A percentile compares a stretch with the other conserved stretches of the same genome.
phyloP scores from a whole-genome alignment of 495 filamentous ascomycete genomes.

The Parathielavia appendiculata region DNA sequence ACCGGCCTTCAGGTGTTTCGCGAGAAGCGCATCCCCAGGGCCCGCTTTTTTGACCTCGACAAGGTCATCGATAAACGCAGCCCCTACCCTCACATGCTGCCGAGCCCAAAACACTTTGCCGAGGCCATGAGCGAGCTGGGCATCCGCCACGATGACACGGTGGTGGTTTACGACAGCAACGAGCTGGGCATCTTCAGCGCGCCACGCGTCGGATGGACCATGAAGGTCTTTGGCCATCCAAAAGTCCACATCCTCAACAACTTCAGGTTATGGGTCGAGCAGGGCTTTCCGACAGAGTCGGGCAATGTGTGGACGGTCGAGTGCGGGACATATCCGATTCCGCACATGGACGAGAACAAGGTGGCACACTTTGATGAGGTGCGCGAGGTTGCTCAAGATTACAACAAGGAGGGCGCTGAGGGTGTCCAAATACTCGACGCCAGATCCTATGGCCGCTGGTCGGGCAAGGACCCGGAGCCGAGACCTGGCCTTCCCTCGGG shows the following conservation, averaged over 20 bases:
- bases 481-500: constrained; percentile 81
- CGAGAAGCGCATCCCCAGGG: constrained; percentile 70
- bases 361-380: constrained; percentile 68
- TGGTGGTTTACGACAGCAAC: constrained; percentile 88
- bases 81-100: constrained; percentile 96
- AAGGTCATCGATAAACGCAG: constrained; percentile 79
- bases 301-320: constrained; percentile 63
- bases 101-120: constrained; percentile 70
- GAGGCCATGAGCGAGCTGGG: constrained; percentile 83
- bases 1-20: constrained; percentile 73
- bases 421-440: constrained; percentile 89
- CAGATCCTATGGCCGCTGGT: constrained; percentile 70
- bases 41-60: constrained; percentile 97
- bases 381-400: constrained; percentile 65
- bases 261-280: constrained; percentile 81
- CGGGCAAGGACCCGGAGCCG: constrained; percentile 80
- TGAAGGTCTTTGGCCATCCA: constrained; percentile 85
- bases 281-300: constrained; percentile 72
- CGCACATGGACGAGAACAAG: constrained; percentile 44
- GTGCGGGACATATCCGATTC: constrained; percentile 52
- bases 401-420: constrained; percentile 71
- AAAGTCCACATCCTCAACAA: constrained; percentile 90
- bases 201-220: constrained; percentile 87
- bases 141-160: constrained; percentile 75
- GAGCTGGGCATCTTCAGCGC: constrained; percentile 92